Evolutionary conservation across 2,329 filamentous ascomycete genomes (phyloP).

Genomic region (Lasiodiplodia sp.): DNA sequence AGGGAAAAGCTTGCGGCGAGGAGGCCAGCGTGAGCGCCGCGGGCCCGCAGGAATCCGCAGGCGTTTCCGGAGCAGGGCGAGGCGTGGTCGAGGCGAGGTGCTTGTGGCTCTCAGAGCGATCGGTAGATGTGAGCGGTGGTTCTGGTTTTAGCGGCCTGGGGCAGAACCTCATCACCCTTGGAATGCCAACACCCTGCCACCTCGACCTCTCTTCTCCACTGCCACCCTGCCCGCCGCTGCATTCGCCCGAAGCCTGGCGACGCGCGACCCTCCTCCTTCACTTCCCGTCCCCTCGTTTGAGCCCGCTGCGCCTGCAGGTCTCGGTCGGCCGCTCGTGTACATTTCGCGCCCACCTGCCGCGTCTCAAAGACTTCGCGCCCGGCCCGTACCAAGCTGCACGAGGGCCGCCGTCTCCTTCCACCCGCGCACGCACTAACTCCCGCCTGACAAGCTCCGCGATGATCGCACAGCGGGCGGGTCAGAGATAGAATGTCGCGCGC

Average conservation of each 20-base stretch:
- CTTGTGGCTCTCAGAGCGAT: slow-evolving; percentile 9
- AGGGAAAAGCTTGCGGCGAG: neutral
- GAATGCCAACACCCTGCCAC: slow-evolving; percentile 25
- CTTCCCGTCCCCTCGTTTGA: slow-evolving; percentile 12
- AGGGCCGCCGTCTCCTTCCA: slow-evolving; percentile 4
- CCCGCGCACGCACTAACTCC: slow-evolving; percentile 17
- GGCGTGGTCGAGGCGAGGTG: slow-evolving; percentile 6
- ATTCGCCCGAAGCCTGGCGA: slow-evolving; percentile 5
- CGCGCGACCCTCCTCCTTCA: slow-evolving; percentile 14
- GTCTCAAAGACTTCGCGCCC: slow-evolving; percentile 30
- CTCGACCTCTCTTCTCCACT: slow-evolving; percentile 10
- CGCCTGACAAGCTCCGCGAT: slow-evolving; percentile 32
- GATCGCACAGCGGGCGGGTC: slow-evolving; percentile 39
- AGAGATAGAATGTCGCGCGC: slow-evolving; percentile 73
- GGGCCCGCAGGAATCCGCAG: neutral
- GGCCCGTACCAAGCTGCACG: slow-evolving; percentile 27
- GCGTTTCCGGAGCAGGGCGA: slow-evolving; percentile 1
- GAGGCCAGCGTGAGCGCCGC: neutral
- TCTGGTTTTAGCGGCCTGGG: slow-evolving; percentile 4
- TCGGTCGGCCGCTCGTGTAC: slow-evolving; percentile 32
- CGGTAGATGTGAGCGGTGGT: slow-evolving; percentile 9
- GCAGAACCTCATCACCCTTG: slow-evolving; percentile 24
- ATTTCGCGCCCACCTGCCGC: slow-evolving; percentile 36
- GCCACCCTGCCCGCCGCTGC: slow-evolving; percentile 17
- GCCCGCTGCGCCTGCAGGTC: slow-evolving; percentile 16